A percentile compares a stretch with the other conserved stretches of the same genome.
These are phyloP conservation scores for Daedalea quercina DNA, from an alignment of 768 basidiomycete genomes.

Conservation along the genomic window DNA sequence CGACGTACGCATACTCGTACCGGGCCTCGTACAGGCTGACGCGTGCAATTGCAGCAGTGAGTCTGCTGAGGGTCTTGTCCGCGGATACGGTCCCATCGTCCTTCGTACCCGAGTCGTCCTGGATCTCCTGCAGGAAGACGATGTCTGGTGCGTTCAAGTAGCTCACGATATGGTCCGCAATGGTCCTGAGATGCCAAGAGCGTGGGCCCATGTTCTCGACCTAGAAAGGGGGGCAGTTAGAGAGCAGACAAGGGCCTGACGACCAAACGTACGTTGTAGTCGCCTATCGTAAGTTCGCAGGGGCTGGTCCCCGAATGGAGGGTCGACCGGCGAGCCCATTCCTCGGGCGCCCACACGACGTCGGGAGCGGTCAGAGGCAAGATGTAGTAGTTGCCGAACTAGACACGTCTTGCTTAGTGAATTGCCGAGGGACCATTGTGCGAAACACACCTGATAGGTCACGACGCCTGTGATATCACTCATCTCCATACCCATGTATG, in stretches of 20 bases:
- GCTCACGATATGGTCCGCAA: constrained; percentile 47
- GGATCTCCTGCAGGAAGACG: constrained; percentile 59
- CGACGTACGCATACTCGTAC: constrained; percentile 44
- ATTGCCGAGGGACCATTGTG: background rate
- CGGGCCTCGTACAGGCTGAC: constrained; percentile 27
- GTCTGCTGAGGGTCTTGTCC: constrained; percentile 42
- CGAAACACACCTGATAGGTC: constrained; percentile 35
- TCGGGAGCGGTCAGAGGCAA: constrained; percentile 49
- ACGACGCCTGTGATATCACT: constrained; percentile 51
- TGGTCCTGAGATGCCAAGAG: constrained; percentile 37
- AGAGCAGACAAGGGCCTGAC: background rate
- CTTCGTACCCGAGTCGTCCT: constrained; percentile 47
- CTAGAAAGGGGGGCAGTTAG: constrained; percentile 19
- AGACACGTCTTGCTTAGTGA: background rate
- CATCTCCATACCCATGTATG: constrained; percentile 39
- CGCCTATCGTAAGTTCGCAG: constrained; percentile 46
- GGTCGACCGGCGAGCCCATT: constrained; percentile 32
- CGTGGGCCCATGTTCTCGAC: constrained; percentile 51
- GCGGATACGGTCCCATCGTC: constrained; percentile 49
- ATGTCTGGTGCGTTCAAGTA: constrained; percentile 48
- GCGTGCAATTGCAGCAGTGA: constrained; percentile 42
- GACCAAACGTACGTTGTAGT: constrained; percentile 45
- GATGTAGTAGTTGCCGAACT: constrained; percentile 47
- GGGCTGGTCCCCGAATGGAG: constrained; percentile 27
- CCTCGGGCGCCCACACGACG: constrained; percentile 33